Evolutionary conservation across 2,329 filamentous ascomycete species (phyloP), one percentile per base, ranked within the genome.

Genomic region (Chaetothyriales sp.): DNA sequence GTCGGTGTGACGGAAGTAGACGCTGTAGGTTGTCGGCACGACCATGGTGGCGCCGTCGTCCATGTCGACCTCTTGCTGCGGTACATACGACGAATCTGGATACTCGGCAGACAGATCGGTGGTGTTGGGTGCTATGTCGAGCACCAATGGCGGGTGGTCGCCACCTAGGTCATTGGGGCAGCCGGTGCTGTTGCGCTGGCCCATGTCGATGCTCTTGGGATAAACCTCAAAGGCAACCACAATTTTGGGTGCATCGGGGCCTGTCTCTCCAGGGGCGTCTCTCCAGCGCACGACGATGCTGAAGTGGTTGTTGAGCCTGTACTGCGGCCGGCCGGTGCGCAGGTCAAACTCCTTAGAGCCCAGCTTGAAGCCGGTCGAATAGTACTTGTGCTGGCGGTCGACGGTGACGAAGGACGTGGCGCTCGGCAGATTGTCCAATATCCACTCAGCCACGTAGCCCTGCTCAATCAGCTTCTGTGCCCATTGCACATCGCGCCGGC

Each of bases 161-260:
- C 78, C 72, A 57, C 81, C 75, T 22, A 88, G 68, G 55, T 86
- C 76, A 18, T 71, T 69, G 1, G 86, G 85, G 60, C 87, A 85
- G 15, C 84, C 84, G 15, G 72, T 68, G 43, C 75, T 73, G 51
- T 79, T 73, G 47, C 84, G 77, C 57, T 78, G 75, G 53, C 71
- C 74, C 10, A 75, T 71, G 20, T 79, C 79, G 60, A 93, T 78
- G 63, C 86, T 93, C 72, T 90, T 93, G 19, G 86, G 80, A 61
- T 92, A 94, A 22, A 94, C 82, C 68, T 95, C 87, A 62, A 95
- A 94, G 0, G 85, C 87, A 18, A 93, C 84, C 57, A 95, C 78
- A 42, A 92, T 80, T 67, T 86, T 88, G 56, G 80, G 83, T 47
- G 84, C 84, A 44, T 76, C 75, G 18, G 80, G 75, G 26, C 84